Conservation (phyloP, 2,329 filamentous ascomycete species). For the Pyrenophora graminea region DNA sequence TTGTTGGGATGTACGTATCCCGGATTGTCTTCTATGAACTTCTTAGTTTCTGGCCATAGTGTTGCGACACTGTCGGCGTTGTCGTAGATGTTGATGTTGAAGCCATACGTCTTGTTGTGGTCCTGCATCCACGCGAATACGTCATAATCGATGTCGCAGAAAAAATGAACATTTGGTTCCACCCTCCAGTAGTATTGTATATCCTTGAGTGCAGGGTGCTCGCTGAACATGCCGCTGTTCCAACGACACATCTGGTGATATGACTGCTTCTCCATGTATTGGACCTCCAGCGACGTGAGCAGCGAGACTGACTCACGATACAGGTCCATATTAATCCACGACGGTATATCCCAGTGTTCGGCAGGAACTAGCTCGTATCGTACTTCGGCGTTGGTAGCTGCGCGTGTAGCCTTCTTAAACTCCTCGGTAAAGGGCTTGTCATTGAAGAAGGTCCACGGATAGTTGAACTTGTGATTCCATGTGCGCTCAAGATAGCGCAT, state of each 20-base stretch:
- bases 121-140: slow-evolving; percentile 98
- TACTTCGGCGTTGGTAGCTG: slow-evolving; percentile 84
- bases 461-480: slow-evolving; percentile 99
- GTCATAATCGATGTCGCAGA: slow-evolving; percentile 98
- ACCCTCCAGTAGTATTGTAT: slow-evolving; percentile 97
- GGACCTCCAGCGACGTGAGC: slow-evolving; percentile 80
- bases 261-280: slow-evolving; percentile 85
- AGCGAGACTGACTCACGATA: slow-evolving; percentile 83
- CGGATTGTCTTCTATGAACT: slow-evolving; percentile 85
- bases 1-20: slow-evolving; percentile 82
- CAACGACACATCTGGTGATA: slow-evolving; percentile 99
- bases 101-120: slow-evolving; percentile 98
- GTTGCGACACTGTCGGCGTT: slow-evolving; percentile 81
- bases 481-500: slow-evolving; percentile 92
- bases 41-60: slow-evolving; percentile 93
- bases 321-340: slow-evolving; percentile 88
- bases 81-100: slow-evolving; percentile 97
- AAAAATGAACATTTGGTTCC: slow-evolving; percentile 98
- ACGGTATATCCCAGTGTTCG: slow-evolving; percentile 90
- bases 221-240: slow-evolving; percentile 98
- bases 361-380: slow-evolving; percentile 87
- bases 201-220: slow-evolving; percentile 82
- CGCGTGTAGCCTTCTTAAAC: slow-evolving; percentile 82
- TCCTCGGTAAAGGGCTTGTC: slow-evolving; percentile 91
- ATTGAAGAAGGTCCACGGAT: slow-evolving; percentile 99